Evolutionary conservation across 805 yeast genomes (phyloP).

Genomic region (Nakazawaea siamensis): DNA sequence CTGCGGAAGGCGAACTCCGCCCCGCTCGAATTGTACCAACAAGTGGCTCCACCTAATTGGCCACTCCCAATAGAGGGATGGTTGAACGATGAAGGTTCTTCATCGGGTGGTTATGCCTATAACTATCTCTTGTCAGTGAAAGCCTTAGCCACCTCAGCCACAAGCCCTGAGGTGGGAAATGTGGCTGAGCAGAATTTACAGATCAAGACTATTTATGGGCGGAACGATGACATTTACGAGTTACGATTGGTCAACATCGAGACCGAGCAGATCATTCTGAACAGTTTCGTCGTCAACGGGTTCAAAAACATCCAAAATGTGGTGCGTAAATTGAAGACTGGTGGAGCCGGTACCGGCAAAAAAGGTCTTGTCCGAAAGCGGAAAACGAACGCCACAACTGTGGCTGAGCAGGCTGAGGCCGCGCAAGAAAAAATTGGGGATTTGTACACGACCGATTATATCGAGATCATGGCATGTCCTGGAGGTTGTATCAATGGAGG

Average conservation of each 20-base stretch:
- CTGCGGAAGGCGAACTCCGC: constrained; percentile 12
- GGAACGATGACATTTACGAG: constrained; percentile 73
- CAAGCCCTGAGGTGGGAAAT: too few relatives aligned
- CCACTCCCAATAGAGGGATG: constrained; percentile 53
- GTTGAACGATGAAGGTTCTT: constrained; percentile 69
- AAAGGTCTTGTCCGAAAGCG: constrained; percentile 22
- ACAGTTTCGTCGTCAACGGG: constrained; percentile 74
- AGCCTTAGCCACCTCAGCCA: constrained; percentile 14
- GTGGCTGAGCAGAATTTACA: constrained; percentile 8
- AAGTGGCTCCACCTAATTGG: constrained; percentile 53
- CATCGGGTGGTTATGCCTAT: constrained; percentile 85
- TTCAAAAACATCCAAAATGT: constrained; percentile 91
- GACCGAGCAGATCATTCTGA: constrained; percentile 32
- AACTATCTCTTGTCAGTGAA: constrained; percentile 46
- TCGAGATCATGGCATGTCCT: constrained; percentile 98
- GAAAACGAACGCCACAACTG: constrained; percentile 15
- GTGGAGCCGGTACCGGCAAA: constrained; percentile 10
- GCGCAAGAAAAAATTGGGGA: too few relatives aligned
- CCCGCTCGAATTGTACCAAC: constrained; percentile 12
- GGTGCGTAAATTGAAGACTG: constrained; percentile 70
- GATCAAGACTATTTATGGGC: constrained; percentile 45
- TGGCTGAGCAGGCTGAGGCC: too few relatives aligned
- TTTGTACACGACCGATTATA: constrained; percentile 64
- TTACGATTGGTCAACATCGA: constrained; percentile 38
- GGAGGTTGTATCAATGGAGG: constrained; percentile 98